Conservation (phyloP, 176 grass and related monocot genomes). For the Oryza punctata region DNA sequence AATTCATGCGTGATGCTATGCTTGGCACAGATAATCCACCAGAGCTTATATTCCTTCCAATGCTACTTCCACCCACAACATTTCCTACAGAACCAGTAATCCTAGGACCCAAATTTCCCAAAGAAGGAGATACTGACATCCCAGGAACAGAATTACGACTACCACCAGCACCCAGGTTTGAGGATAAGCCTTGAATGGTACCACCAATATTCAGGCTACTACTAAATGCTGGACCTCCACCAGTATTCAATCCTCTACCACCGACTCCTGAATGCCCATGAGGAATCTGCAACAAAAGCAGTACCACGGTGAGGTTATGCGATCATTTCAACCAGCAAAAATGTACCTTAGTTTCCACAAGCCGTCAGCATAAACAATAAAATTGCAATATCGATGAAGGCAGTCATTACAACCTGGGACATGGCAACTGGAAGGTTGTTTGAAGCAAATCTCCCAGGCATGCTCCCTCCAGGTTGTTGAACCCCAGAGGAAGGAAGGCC, state of each 20-base stretch:
- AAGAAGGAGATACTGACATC: conserved; percentile 68
- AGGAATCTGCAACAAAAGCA: conserved; percentile 65
- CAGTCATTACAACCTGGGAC: conserved; percentile 75
- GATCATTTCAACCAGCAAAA: conserved; percentile 25
- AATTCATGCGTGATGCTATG: conserved; percentile 74
- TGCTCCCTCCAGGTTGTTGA: conserved; percentile 85
- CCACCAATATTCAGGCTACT: conserved; percentile 80
- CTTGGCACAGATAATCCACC: conserved; percentile 70
- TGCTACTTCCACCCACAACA: conserved; percentile 73
- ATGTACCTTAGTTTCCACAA: conserved; percentile 18
- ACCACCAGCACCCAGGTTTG: conserved; percentile 59
- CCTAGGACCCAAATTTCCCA: conserved; percentile 76
- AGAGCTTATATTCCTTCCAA: conserved; percentile 91
- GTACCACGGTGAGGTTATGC: neutral
- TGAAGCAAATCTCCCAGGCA: conserved; percentile 80
- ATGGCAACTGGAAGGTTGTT: conserved; percentile 85
- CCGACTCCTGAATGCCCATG: conserved; percentile 79
- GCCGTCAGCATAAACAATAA: conserved; percentile 15
- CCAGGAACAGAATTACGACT: conserved; percentile 80
- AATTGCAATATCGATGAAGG: neutral
- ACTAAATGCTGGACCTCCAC: conserved; percentile 73
- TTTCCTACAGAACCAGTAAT: conserved; percentile 74
- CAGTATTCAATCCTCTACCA: conserved; percentile 81
- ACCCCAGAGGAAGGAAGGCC: conserved; percentile 78
- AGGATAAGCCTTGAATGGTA: conserved; percentile 79